Percentiles rank a stretch among this genome's conserved stretches.
Conservation (phyloP, 768 basidiomycete genomes). For the Leccinum olivaceopallidum region DNA sequence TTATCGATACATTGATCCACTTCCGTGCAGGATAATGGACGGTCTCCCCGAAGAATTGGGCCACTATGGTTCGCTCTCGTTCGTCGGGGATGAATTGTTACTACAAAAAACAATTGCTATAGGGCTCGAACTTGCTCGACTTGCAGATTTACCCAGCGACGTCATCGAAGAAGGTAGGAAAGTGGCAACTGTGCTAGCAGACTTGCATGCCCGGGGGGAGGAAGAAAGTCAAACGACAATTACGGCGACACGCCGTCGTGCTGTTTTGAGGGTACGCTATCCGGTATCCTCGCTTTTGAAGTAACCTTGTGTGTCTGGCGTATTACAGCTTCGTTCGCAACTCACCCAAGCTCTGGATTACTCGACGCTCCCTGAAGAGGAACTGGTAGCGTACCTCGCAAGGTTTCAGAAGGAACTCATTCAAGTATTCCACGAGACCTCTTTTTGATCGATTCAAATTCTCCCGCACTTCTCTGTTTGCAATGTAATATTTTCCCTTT, state of each 20-base stretch:
- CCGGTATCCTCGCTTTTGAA: background rate
- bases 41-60: constrained; percentile 58
- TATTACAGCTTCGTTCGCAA: constrained; percentile 65
- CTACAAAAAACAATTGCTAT: constrained; percentile 2
- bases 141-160: constrained; percentile 81
- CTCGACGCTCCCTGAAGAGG: constrained; percentile 72
- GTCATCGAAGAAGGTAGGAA: constrained; percentile 63
- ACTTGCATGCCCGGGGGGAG: constrained; percentile 55
- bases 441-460: constrained; percentile 12
- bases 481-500: constrained; percentile 2
- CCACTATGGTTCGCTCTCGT: constrained; percentile 64
- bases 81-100: background rate
- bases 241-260: constrained; percentile 62
- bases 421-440: constrained; percentile 39
- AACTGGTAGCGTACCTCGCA: constrained; percentile 62
- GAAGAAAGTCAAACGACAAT: constrained; percentile 62
- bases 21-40: constrained; percentile 61
- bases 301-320: background rate
- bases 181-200: constrained; percentile 59
- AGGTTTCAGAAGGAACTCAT: constrained; percentile 73
- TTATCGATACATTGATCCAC: constrained; percentile 1
- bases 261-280: constrained; percentile 58
- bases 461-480: constrained; percentile 2
- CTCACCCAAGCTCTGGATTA: constrained; percentile 72
- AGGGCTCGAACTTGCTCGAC: constrained; percentile 88